A percentile compares a stretch with the other conserved stretches of the same genome.
Evolutionary conservation across 805 yeast species (phyloP).

Genomic region (Schizosaccharomyces osmophilus): DNA sequence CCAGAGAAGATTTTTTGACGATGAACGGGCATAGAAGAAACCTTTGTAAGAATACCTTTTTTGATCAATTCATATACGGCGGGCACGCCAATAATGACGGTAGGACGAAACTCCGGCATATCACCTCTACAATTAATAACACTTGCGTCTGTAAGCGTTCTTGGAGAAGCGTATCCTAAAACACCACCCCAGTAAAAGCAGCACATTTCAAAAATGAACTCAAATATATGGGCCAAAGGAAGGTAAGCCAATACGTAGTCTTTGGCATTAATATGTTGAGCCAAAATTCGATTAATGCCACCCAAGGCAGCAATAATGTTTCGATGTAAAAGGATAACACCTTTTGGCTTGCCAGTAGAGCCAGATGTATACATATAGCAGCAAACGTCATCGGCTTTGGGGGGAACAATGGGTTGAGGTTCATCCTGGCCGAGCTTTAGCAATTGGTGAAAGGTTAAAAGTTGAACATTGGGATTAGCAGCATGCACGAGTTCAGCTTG

Average conservation of each 20-base stretch:
- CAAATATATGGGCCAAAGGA: constrained; percentile 92
- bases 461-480: constrained; percentile 39
- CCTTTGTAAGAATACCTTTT: constrained; percentile 67
- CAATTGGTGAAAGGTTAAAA: constrained; percentile 32
- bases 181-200: constrained; percentile 73
- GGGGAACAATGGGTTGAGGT: constrained; percentile 20
- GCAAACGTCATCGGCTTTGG: constrained; percentile 36
- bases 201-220: constrained; percentile 62
- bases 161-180: constrained; percentile 76
- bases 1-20: constrained; percentile 74
- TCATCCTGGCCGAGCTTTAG: constrained; percentile 33
- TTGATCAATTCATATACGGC: constrained; percentile 93
- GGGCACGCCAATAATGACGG: constrained; percentile 96
- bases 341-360: constrained; percentile 67
- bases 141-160: constrained; percentile 65
- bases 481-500: constrained; percentile 36
- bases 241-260: constrained; percentile 71
- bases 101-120: constrained; percentile 64
- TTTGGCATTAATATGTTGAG: constrained; percentile 18
- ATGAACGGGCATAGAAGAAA: constrained; percentile 38
- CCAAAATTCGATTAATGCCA: constrained; percentile 33
- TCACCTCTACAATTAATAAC: constrained; percentile 74
- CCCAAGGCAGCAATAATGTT: constrained; percentile 66
- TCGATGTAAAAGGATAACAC: constrained; percentile 43
- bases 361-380: constrained; percentile 80